phyloP scores from a whole-genome alignment of 1,284 basidiomycete genomes.

The Leccinum brunneo-olivaceum region DNA sequence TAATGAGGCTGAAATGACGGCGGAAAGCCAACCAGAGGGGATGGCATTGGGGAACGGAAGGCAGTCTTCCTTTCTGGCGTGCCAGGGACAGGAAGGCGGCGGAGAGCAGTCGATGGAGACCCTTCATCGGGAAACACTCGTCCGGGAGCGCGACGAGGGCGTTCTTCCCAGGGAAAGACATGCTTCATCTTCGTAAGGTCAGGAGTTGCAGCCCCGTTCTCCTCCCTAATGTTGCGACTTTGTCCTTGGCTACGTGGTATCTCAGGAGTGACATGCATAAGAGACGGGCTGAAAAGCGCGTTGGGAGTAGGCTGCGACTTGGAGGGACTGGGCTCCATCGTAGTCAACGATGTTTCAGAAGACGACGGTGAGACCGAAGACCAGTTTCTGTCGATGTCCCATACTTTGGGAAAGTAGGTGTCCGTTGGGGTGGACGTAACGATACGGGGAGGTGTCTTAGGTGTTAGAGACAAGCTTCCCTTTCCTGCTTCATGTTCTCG shows the following conservation, averaged over 20 bases:
- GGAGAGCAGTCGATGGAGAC: slow-evolving; percentile 40
- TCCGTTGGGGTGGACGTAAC: slow-evolving; percentile 49
- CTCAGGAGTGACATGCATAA: slow-evolving; percentile 53
- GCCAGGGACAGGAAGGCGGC: slow-evolving; percentile 28
- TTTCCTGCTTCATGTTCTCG: slow-evolving; percentile 4
- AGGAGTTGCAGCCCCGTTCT: slow-evolving; percentile 43
- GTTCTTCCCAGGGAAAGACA: slow-evolving; percentile 93
- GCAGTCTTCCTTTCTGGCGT: slow-evolving; percentile 19
- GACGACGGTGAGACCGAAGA: slow-evolving; percentile 18
- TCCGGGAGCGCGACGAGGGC: slow-evolving; percentile 54
- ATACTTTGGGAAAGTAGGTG: slow-evolving; percentile 69
- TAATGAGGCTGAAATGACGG: slow-evolving; percentile 61
- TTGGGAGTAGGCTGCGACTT: slow-evolving; percentile 32
- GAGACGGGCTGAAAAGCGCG: slow-evolving; percentile 57
- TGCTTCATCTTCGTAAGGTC: slow-evolving; percentile 68
- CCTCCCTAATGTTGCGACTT: slow-evolving; percentile 51
- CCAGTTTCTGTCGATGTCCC: slow-evolving; percentile 50
- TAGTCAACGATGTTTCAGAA: slow-evolving; percentile 25
- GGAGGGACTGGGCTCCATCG: slow-evolving; percentile 21
- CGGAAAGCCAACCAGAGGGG: slow-evolving; percentile 41
- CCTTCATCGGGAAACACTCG: slow-evolving; percentile 75
- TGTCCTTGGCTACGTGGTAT: slow-evolving; percentile 54
- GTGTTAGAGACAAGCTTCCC: slow-evolving; percentile 54
- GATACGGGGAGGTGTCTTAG: slow-evolving; percentile 67
- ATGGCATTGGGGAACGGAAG: slow-evolving; percentile 26